Percentiles rank a stretch among this genome's conserved stretches.
Evolutionary conservation across 1,284 basidiomycete genomes (phyloP).

Genomic region (Neonothopanus nambi): DNA sequence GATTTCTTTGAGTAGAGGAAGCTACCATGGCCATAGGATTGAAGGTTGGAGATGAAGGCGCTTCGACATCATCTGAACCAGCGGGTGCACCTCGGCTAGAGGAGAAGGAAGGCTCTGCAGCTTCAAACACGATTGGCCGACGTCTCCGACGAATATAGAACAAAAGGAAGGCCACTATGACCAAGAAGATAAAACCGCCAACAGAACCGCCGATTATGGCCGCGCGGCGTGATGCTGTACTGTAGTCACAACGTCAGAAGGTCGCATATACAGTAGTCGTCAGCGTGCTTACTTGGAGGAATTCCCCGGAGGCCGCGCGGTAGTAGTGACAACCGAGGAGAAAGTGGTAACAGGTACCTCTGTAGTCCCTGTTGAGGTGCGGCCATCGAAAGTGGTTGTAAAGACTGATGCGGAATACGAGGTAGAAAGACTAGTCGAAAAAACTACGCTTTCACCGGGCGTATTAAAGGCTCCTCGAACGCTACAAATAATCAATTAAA

Average conservation of each 20-base stretch:
- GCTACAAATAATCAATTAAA: neutral
- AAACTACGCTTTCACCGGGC: too few species aligned
- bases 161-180: neutral
- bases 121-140: neutral
- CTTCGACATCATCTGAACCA: slow-evolving; percentile 1
- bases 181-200: slow-evolving; percentile 4
- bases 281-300: neutral
- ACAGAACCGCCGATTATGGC: slow-evolving; percentile 10
- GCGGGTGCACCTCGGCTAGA: neutral
- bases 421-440: neutral
- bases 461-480: neutral
- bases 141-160: neutral
- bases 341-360: neutral
- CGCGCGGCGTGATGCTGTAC: neutral
- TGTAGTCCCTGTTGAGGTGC: neutral
- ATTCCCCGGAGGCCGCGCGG: neutral
- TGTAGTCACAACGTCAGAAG: too few species aligned
- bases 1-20: neutral
- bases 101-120: neutral
- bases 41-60: slow-evolving; percentile 6
- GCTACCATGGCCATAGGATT: slow-evolving; percentile 14
- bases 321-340: neutral
- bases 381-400: neutral
- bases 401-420: neutral
- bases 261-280: neutral